Conservation (phyloP, 495 filamentous ascomycete genomes). For the Astrothelium macrocarpum region DNA sequence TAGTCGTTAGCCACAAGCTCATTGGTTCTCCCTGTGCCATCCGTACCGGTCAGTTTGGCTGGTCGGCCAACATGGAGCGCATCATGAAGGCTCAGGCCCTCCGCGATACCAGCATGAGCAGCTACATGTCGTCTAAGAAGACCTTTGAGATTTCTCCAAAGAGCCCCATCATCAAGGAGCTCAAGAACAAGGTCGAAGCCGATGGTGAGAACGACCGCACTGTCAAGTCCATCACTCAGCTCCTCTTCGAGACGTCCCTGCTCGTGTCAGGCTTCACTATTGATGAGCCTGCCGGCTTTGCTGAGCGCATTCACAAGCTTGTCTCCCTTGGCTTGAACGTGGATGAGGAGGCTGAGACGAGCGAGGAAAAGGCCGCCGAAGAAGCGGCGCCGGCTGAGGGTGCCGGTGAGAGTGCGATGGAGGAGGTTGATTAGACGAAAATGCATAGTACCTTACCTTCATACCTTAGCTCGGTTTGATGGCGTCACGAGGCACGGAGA, state of each 20-base stretch:
- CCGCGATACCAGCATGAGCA: slow-evolving; percentile 97
- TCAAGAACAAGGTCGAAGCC: slow-evolving; percentile 91
- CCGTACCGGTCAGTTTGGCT: slow-evolving; percentile 98
- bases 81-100: slow-evolving; percentile 99
- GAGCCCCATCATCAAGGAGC: slow-evolving; percentile 94
- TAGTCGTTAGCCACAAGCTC: slow-evolving; percentile 97
- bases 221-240: slow-evolving; percentile 95
- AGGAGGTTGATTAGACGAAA: slow-evolving; percentile 61
- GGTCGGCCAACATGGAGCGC: slow-evolving; percentile 99
- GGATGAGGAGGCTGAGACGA: slow-evolving; percentile 76
- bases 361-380: slow-evolving; percentile 52
- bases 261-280: slow-evolving; percentile 98
- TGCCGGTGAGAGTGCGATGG: slow-evolving; percentile 58
- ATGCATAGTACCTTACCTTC: no score
- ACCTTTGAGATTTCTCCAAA: slow-evolving; percentile 99
- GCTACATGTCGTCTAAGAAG: slow-evolving; percentile 99
- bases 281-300: slow-evolving; percentile 94
- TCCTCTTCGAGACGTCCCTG: slow-evolving; percentile 96
- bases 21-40: slow-evolving; percentile 93
- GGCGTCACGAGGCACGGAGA: slow-evolving; percentile 1
- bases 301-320: slow-evolving; percentile 98
- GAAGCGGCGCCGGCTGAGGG: slow-evolving; percentile 42
- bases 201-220: slow-evolving; percentile 97
- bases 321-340: slow-evolving; percentile 93
- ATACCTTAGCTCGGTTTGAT: no score